Evolutionary conservation across 106 monocot species (phyloP), one percentile per base, ranked within the genome.

Genomic region (Apostasia ramifera): DNA sequence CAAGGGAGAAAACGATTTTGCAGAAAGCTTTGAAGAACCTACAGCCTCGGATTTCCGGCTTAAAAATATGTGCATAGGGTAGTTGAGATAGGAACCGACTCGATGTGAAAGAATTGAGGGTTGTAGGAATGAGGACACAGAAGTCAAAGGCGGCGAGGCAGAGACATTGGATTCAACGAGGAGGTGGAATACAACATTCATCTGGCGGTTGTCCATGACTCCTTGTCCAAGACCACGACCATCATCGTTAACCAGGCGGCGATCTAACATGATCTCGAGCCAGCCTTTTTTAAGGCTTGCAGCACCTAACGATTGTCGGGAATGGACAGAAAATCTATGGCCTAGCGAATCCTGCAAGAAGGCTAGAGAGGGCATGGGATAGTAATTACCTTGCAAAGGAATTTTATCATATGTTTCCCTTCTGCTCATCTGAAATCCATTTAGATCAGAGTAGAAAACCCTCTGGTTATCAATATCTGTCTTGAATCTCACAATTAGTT

Each of bases 191-290:
- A 97, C 42, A 5, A 92, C 87, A 71, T 89, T 92, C 78, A 87
- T 81, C 1, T 84, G 89, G 1, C 86, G 84, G 59, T 97, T 97
- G 73, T 97, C 97, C 87, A 92, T 81, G 63, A 97, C 97, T 5
- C 97, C 97, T 66, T 97, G 92, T 10, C 95, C 95, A 26, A 97
- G 76, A 41, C 95, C 95, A 70, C 95, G 91, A 2, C 79, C 89
- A 79, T 97, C 95, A 81, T 97, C 95, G 56, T 68, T 66, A n/a
- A 75, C 72, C 45, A 97, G 61, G 14, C 95, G 83, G 6, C 95
- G 77, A 68, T 97, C 97, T 57, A 97, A 72, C 97, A 97, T 97
- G 44, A 97, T 83, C 79, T 97, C 97, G 44, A 97, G 64, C 92
- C 92, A 97, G 44, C 97, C 92, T 64, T 71, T 81, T 72, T 85